Conservation (phyloP, 768 basidiomycete species). For the Candolleomyces aberdarensis region DNA sequence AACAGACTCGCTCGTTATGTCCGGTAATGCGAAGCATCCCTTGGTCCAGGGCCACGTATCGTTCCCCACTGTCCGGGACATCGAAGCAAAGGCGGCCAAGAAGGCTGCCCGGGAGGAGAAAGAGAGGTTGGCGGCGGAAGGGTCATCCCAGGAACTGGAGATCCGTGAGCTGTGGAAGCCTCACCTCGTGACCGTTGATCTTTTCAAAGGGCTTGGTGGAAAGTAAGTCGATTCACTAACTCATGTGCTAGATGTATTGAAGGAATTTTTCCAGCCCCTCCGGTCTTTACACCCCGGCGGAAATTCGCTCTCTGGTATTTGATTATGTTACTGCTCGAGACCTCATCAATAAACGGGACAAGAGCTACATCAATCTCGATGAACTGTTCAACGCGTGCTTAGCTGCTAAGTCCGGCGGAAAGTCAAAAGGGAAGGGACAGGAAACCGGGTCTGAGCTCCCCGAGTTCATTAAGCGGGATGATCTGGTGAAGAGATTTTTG, state of each 20-base stretch:
- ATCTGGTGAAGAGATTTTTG: slow-evolving; percentile 49
- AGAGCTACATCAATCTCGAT: slow-evolving; percentile 70
- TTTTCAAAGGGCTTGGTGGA: slow-evolving; percentile 63
- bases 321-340: slow-evolving; percentile 57
- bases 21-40: slow-evolving; percentile 55
- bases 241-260: not conserved
- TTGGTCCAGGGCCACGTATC: slow-evolving; percentile 47
- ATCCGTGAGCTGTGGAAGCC: slow-evolving; percentile 80
- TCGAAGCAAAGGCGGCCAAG: slow-evolving; percentile 62
- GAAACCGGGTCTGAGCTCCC: slow-evolving; percentile 9
- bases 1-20: slow-evolving; percentile 53
- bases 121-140: slow-evolving; percentile 37
- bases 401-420: slow-evolving; percentile 30
- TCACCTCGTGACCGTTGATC: slow-evolving; percentile 45
- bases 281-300: slow-evolving; percentile 49
- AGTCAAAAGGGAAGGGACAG: slow-evolving; percentile 27
- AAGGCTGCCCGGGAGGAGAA: slow-evolving; percentile 48
- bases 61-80: slow-evolving; percentile 62
- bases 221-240: slow-evolving; percentile 43
- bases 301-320: slow-evolving; percentile 58
- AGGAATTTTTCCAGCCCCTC: slow-evolving; percentile 38
- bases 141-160: slow-evolving; percentile 41
- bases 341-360: slow-evolving; percentile 64
- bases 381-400: slow-evolving; percentile 36
- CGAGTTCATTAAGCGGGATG: slow-evolving; percentile 68